Conservation (phyloP, 148 eudicot genomes). For the Oxyria digyna region DNA sequence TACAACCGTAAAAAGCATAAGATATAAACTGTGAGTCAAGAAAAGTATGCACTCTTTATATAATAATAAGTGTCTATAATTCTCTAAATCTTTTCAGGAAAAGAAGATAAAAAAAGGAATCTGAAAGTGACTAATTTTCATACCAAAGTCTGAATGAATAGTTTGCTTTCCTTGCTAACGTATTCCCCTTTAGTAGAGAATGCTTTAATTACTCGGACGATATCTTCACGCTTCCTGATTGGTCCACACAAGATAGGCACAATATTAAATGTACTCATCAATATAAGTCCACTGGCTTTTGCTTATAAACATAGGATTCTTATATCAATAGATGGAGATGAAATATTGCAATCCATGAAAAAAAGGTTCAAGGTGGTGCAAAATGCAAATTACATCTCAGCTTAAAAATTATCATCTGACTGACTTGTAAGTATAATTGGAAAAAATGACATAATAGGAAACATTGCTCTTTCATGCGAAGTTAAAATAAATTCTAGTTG, state of each 20-base stretch:
- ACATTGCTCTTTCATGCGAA: not conserved
- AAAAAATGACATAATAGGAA: too few species aligned
- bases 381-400: not conserved
- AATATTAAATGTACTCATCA: not conserved
- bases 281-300: not conserved
- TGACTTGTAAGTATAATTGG: not conserved
- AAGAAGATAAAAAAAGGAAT: not conserved
- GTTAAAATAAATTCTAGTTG: not conserved
- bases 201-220: conserved; percentile 75
- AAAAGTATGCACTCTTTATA: not conserved
- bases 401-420: not conserved
- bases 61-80: not conserved
- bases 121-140: conserved; percentile 10
- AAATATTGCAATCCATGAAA: not conserved
- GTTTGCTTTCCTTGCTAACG: conserved; percentile 53
- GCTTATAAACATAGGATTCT: not conserved
- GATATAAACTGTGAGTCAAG: not conserved
- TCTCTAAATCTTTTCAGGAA: not conserved
- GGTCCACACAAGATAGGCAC: conserved; percentile 13
- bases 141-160: conserved; percentile 68
- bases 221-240: conserved; percentile 82
- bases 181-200: conserved; percentile 61
- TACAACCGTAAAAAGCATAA: too few species aligned
- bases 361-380: not conserved
- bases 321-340: not conserved